Conservation (phyloP, 2,329 filamentous ascomycete genomes). For the Elsinoe ampelina region DNA sequence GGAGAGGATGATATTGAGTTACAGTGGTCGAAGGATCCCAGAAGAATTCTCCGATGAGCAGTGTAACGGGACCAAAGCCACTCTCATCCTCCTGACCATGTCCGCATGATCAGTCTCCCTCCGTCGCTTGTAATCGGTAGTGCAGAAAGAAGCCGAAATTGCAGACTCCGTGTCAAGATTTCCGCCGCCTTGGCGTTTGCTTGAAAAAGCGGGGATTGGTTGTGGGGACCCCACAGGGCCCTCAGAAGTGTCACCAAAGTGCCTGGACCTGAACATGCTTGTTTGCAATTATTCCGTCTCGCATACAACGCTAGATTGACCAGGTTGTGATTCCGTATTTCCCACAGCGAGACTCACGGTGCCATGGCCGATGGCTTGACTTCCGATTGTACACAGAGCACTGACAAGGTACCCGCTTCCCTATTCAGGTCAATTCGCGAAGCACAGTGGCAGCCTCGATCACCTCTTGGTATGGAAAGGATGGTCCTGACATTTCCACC, state of each 20-base stretch:
- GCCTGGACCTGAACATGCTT: not conserved
- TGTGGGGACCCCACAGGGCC: no score
- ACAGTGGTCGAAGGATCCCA: no score
- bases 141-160: not conserved
- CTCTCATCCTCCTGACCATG: not conserved
- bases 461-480: not conserved
- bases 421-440: not conserved
- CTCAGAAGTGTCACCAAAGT: not conserved
- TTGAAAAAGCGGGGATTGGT: not conserved
- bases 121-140: not conserved
- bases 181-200: constrained; percentile 1
- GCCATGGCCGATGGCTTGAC: no score
- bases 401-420: not conserved
- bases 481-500: not conserved
- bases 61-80: no score
- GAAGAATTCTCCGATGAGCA: no score
- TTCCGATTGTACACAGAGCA: not conserved
- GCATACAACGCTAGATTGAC: not conserved
- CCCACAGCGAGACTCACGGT: not conserved
- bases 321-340: not conserved
- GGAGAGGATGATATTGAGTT: no score
- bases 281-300: not conserved
- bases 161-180: constrained; percentile 2
- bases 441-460: not conserved
- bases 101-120: not conserved